phyloP scores from a whole-genome alignment of 2,329 filamentous ascomycete species.

The Zelopaecilomyces penicillatus region DNA sequence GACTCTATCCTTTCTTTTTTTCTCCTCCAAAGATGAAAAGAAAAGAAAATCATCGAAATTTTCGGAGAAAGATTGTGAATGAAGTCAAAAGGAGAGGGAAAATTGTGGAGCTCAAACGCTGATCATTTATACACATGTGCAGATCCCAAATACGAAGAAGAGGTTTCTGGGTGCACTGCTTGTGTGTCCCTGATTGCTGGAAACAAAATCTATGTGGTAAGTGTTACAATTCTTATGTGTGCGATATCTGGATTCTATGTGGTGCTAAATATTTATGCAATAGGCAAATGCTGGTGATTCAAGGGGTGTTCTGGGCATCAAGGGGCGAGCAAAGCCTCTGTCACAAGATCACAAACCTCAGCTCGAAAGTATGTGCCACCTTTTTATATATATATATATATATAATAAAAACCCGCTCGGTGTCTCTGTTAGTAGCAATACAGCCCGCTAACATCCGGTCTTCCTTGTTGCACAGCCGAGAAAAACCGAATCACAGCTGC shows the following conservation, averaged over 20 bases:
- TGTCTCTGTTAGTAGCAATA: too few relatives aligned
- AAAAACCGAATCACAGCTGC: constrained; percentile 93
- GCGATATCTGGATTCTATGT: too few relatives aligned
- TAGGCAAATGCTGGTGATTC: constrained; percentile 97
- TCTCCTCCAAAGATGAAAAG: background rate
- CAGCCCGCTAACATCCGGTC: too few relatives aligned
- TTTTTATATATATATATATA: constrained; percentile 5
- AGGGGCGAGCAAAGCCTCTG: constrained; percentile 91
- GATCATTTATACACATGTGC: constrained; percentile 8
- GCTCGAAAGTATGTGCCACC: constrained; percentile 67
- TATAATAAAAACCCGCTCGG: background rate
- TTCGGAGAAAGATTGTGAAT: too few relatives aligned
- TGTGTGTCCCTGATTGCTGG: constrained; percentile 83
- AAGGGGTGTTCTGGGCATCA: constrained; percentile 87
- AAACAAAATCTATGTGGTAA: constrained; percentile 89
- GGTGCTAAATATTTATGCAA: background rate
- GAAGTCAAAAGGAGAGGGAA: too few relatives aligned
- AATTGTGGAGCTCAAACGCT: background rate
- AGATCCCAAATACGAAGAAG: constrained; percentile 97
- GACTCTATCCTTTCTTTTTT: background rate
- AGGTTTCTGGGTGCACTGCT: constrained; percentile 95
- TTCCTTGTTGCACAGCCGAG: constrained; percentile 52
- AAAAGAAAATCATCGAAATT: too few relatives aligned
- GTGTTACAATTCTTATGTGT: constrained; percentile 31
- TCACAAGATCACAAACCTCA: constrained; percentile 99